Evolutionary conservation across 2,329 filamentous ascomycete genomes (phyloP).

Genomic region (Ascochyta fabae): DNA sequence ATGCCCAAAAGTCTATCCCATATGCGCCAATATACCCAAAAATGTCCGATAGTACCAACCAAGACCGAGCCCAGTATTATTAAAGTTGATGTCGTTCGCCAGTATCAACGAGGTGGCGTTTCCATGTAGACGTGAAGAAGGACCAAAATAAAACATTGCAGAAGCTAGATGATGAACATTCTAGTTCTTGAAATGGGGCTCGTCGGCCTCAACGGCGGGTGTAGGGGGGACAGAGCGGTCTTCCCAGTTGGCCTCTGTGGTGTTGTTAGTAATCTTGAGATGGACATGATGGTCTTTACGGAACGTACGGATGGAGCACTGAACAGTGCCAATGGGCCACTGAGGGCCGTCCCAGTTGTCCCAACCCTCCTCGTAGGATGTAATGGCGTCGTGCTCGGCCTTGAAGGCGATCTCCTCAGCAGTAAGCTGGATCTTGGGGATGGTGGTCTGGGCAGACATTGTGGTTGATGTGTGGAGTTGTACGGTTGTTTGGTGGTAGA

Average conservation of each 20-base stretch:
- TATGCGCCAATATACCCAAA: conserved; percentile 15
- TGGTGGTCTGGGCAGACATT: conserved; percentile 18
- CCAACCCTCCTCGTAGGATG: conserved; percentile 36
- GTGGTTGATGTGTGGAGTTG: conserved; percentile 2
- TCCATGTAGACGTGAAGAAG: conserved; percentile 20
- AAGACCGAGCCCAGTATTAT: conserved; percentile 14
- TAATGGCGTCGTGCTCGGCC: conserved; percentile 30
- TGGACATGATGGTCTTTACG: background rate
- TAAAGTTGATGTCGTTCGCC: conserved; percentile 18
- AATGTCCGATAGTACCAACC: conserved; percentile 12
- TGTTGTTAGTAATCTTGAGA: conserved; percentile 1
- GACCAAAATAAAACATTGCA: conserved; percentile 8
- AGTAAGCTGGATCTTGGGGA: conserved; percentile 17
- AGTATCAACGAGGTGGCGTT: conserved; percentile 16
- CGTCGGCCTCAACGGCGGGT: conserved; percentile 18
- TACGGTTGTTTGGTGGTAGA: background rate
- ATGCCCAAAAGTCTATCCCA: conserved; percentile 13
- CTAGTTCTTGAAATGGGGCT: conserved; percentile 21
- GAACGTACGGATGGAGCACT: conserved; percentile 31
- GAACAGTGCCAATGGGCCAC: conserved; percentile 32
- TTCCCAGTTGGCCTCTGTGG: conserved; percentile 18
- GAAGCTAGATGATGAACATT: conserved; percentile 3
- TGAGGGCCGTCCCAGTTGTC: conserved; percentile 36
- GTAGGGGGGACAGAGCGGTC: conserved; percentile 17
- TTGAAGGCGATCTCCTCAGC: conserved; percentile 29